Evolutionary conservation across 768 basidiomycete species (phyloP).

Genomic region (Sutorius australiensis): DNA sequence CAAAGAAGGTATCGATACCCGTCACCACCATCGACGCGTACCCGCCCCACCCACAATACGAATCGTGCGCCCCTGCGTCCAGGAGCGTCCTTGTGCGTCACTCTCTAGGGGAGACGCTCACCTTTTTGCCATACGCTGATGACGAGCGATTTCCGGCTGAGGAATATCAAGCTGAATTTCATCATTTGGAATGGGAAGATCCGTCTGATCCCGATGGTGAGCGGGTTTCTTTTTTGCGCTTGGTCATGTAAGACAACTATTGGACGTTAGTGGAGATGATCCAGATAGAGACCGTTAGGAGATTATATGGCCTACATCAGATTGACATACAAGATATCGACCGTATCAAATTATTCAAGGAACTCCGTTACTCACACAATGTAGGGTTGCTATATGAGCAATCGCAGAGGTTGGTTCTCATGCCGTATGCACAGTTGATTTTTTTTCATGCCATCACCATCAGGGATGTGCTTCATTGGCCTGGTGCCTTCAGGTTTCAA

Average conservation of each 20-base stretch:
- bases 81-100: constrained; percentile 25
- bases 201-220: constrained; percentile 50
- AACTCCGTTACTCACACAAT: constrained; percentile 21
- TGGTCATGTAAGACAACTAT: not conserved
- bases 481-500: constrained; percentile 16
- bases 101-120: not conserved
- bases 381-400: constrained; percentile 42
- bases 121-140: constrained; percentile 48
- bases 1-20: constrained; percentile 9
- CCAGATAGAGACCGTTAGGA: constrained; percentile 41
- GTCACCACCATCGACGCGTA: constrained; percentile 13
- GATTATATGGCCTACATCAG: constrained; percentile 31
- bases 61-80: constrained; percentile 44
- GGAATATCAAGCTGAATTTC: constrained; percentile 29
- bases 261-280: constrained; percentile 43
- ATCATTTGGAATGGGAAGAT: constrained; percentile 34
- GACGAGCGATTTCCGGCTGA: constrained; percentile 36
- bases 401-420: constrained; percentile 37
- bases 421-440: not conserved
- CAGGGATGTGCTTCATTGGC: constrained; percentile 42
- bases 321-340: constrained; percentile 39
- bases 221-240: constrained; percentile 11
- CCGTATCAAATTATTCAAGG: constrained; percentile 24
- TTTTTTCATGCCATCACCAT: not conserved
- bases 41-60: constrained; percentile 35